Evolutionary conservation across 495 filamentous ascomycete species (phyloP), one percentile per base, ranked within the genome.

Genomic region (Xylaria venustula): DNA sequence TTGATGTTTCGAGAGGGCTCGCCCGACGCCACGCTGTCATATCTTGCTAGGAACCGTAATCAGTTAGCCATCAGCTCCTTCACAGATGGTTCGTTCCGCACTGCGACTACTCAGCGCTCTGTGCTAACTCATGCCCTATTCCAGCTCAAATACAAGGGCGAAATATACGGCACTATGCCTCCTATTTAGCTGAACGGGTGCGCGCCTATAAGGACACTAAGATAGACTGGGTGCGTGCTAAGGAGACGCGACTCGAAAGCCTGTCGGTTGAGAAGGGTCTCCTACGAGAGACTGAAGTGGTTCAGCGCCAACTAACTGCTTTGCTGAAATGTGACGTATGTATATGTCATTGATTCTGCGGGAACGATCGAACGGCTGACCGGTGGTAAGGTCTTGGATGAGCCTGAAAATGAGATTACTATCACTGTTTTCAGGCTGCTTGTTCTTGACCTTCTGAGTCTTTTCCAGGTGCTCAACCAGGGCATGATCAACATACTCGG

Each of bases 1-100:
- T 79, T 98, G 41, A 97, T 99, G 93, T 93, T 99, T 62, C 85
- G 94, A 60, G 94, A 99, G 76, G 94, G 94, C 15, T 91, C 93
- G 71, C 84, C 85, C 41, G 91, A 97, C 71, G 90, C 91, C 23
- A 96, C 95, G 7, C 79, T 99, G 54, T 82, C 87, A 50, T 96
- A 90, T 68, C 83, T 99, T 22, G 83, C 93, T 20, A 88, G 91
- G 62, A 88, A 93, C 68, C 88, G 90, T 62, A 87, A 87, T 62
- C 87, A 88, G 74, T 84, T 98, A 55, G 91, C 92, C 2, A 88
- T 97, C 62, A 92, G 90, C 74, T 87, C 86, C 68, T 96, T 95
- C 73, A 92, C 93, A 30, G 94, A 98, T 77, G 91, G 92, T 96
- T 67, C 71, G 89, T 83, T 28, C 46, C 36, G 11, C n/a, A 22